phyloP scores from a whole-genome alignment of 768 basidiomycete genomes.

The Chalciporus piperatus region DNA sequence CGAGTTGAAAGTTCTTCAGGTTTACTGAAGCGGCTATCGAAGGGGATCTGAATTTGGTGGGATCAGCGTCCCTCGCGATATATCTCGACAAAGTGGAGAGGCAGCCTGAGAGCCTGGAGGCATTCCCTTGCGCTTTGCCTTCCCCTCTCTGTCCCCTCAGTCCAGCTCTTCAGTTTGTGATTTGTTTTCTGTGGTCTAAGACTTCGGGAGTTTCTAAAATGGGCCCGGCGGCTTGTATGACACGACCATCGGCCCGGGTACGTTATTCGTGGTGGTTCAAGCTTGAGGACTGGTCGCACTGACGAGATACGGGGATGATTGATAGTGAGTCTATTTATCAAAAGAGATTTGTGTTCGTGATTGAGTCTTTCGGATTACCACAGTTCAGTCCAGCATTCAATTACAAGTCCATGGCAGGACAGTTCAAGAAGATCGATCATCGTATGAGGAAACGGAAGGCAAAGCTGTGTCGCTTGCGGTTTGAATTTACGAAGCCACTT shows the following conservation, averaged over 20 bases:
- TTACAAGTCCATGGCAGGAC: not conserved
- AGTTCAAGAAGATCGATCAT: not conserved
- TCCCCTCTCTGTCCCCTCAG: not conserved
- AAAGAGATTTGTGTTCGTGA: not conserved
- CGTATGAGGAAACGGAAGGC: not conserved
- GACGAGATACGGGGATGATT: not conserved
- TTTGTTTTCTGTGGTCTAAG: not conserved
- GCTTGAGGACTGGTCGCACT: not conserved
- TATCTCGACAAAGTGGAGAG: not conserved
- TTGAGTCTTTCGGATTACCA: not conserved
- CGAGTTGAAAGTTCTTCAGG: too few species aligned
- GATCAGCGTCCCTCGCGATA: not conserved
- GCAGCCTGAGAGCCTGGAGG: too few species aligned
- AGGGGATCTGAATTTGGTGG: not conserved
- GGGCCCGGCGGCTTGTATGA: conserved; percentile 8
- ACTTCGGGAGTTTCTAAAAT: not conserved
- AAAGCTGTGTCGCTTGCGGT: conserved; percentile 3
- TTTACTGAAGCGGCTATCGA: not conserved
- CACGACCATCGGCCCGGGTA: conserved; percentile 3
- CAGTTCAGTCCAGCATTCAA: not conserved
- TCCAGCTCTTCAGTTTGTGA: not conserved
- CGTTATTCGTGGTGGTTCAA: not conserved
- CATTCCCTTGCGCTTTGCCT: too few species aligned
- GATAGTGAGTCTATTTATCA: conserved; percentile 13
- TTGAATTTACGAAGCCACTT: too few species aligned